Evolutionary conservation across 106 monocot genomes (phyloP), one percentile per base, ranked within the genome.

Genomic region (Acanthochlamys bracteata): DNA sequence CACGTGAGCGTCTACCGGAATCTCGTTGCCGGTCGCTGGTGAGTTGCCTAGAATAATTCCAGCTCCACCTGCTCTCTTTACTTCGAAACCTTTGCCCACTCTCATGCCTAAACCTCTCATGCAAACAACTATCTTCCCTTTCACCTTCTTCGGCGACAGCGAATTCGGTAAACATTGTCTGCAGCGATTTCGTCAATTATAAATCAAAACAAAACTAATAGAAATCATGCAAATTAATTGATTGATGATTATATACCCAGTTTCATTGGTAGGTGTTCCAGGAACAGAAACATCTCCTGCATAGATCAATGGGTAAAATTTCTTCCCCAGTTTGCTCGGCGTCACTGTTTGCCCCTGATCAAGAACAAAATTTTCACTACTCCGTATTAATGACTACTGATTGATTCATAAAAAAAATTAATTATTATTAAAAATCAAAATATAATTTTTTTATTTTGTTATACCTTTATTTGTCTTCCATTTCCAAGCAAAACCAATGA

Each of bases 101-200:
- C 93, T 66, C 24, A 75, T 55, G 0, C 93, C 93, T 2, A 6
- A 23, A 0, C 93, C 93, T 71, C 93, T 73, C 61, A 88, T 12
- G 78, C 93, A 93, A 25, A 93, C 16, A 14, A 93, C 88, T 57
- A 85, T 77, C 74, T 93, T 93, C 0, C 85, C 88, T 15, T 45
- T 76, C 24, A 78, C 84, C 75, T 88, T 85, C 25, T 67, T n/a
- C 0, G 66, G 20, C 0, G 65, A 51, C 2, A 94, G 79, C 49
- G 86, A 86, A 40, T 84, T 65, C 6, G 93, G 86, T 4, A 94
- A 71, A 56, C 93, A 94, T 66, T 94, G 93, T 52, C 93, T 89
- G 73, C n/a, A n/a, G n/a, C n/a, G n/a, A n/a, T n/a, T n/a, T n/a
- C n/a, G 43, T 45, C 13, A 45, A 45, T 9, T 9, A 45, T 9